Evolutionary conservation across 768 basidiomycete genomes (phyloP).

Genomic region (Phylloporus scabripes): DNA sequence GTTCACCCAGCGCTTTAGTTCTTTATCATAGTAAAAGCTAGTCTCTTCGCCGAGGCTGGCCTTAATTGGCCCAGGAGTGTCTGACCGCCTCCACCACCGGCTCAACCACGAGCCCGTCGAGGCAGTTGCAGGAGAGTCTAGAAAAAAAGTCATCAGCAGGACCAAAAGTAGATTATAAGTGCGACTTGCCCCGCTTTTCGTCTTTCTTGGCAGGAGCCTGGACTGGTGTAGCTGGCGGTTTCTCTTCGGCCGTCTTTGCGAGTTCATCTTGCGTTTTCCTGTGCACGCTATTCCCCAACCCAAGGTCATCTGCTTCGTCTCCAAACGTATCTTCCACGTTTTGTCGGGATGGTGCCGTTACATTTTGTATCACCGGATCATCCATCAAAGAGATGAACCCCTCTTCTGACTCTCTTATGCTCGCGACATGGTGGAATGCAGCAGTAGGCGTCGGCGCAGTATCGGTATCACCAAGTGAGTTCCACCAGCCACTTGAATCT

Average conservation of each 20-base stretch:
- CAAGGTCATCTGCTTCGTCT: constrained; percentile 82
- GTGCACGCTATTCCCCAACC: constrained; percentile 70
- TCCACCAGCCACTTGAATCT: constrained; percentile 58
- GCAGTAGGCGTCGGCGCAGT: constrained; percentile 59
- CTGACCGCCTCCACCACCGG: constrained; percentile 70
- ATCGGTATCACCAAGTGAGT: constrained; percentile 38
- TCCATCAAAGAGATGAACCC: constrained; percentile 87
- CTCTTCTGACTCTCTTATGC: constrained; percentile 38
- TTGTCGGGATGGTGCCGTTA: constrained; percentile 7
- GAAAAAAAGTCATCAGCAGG: neutral
- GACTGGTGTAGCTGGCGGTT: constrained; percentile 15
- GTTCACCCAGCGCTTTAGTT: constrained; percentile 95
- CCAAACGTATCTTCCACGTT: constrained; percentile 18
- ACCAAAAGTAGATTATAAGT: neutral
- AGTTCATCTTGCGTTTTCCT: constrained; percentile 32
- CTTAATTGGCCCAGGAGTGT: constrained; percentile 68
- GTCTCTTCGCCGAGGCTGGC: constrained; percentile 92
- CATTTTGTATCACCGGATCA: constrained; percentile 33
- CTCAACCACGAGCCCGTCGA: constrained; percentile 69
- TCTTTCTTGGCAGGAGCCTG: constrained; percentile 17
- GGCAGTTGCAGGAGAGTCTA: constrained; percentile 25
- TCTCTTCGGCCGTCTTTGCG: constrained; percentile 25
- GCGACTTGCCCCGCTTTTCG: constrained; percentile 30
- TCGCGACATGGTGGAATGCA: constrained; percentile 54
- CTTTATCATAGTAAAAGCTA: constrained; percentile 89